Conservation (phyloP, 345 rosid species). For the Raphanus raphanistrum region DNA sequence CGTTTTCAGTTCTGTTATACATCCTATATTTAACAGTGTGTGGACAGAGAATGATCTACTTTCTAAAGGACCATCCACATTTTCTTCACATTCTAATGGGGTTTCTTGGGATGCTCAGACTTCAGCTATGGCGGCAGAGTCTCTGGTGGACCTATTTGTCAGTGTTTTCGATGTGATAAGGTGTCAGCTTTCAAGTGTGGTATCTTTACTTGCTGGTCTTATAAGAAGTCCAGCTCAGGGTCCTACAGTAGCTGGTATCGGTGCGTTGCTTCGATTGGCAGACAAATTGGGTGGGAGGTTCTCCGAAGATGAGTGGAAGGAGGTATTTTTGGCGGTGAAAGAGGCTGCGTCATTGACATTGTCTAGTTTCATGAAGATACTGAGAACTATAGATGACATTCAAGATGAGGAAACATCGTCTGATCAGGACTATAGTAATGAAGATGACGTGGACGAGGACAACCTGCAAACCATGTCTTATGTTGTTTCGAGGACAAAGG, state of each 20-base stretch:
- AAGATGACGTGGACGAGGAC: conserved; percentile 70
- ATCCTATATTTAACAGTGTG: conserved; percentile 60
- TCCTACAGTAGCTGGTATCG: conserved; percentile 75
- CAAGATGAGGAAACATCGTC: conserved; percentile 58
- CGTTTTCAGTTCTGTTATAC: conserved; percentile 58
- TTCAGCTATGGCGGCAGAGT: conserved; percentile 62
- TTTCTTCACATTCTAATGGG: conserved; percentile 50
- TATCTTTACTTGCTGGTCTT: conserved; percentile 65
- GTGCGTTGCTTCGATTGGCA: conserved; percentile 61
- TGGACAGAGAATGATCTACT: conserved; percentile 47
- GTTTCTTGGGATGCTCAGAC: conserved; percentile 80
- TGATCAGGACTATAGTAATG: conserved; percentile 56
- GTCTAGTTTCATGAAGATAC: conserved; percentile 68
- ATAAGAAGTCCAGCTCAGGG: conserved; percentile 76
- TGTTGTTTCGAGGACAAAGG: conserved; percentile 78
- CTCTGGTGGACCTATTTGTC: conserved; percentile 75
- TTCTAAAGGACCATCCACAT: conserved; percentile 44
- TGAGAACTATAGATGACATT: conserved; percentile 69
- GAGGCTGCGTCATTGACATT: conserved; percentile 65
- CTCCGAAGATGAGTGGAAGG: conserved; percentile 77
- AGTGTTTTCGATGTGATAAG: conserved; percentile 56
- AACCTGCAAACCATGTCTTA: conserved; percentile 71
- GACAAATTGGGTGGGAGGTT: conserved; percentile 65
- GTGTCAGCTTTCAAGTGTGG: conserved; percentile 63
- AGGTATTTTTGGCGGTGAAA: conserved; percentile 60